A percentile compares a stretch with the other conserved stretches of the same genome.
Evolutionary conservation across 805 yeast genomes (phyloP).

Genomic region (Metschnikowia proteae): DNA sequence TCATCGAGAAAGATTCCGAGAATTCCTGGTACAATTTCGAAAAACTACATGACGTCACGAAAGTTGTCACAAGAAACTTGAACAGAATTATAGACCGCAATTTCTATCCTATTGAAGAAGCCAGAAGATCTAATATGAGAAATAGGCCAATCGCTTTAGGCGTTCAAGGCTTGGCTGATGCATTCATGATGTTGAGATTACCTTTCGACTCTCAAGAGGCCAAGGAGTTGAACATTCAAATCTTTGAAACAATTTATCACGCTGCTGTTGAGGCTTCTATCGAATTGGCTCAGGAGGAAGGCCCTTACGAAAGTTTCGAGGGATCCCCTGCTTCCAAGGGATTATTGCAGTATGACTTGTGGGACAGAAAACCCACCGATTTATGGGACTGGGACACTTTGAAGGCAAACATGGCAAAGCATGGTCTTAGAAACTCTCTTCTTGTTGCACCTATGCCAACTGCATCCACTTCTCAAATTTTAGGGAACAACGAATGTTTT

Average conservation of each 20-base stretch:
- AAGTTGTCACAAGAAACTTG: slow-evolving; percentile 53
- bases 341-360: slow-evolving; percentile 52
- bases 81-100: slow-evolving; percentile 55
- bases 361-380: slow-evolving; percentile 58
- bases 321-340: slow-evolving; percentile 63
- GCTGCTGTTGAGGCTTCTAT: slow-evolving; percentile 55
- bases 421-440: slow-evolving; percentile 56
- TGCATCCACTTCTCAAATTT: slow-evolving; percentile 61
- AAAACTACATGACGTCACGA: slow-evolving; percentile 51
- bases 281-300: slow-evolving; percentile 51
- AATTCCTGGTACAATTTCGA: slow-evolving; percentile 51
- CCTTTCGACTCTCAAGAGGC: slow-evolving; percentile 60
- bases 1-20: slow-evolving; percentile 43
- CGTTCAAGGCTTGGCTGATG: slow-evolving; percentile 61
- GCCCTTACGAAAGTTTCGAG: slow-evolving; percentile 47
- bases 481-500: slow-evolving; percentile 60
- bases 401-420: slow-evolving; percentile 44
- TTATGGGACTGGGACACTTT: slow-evolving; percentile 58
- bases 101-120: slow-evolving; percentile 54
- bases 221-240: slow-evolving; percentile 52
- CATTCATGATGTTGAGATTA: slow-evolving; percentile 52
- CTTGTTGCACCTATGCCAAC: slow-evolving; percentile 67
- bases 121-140: slow-evolving; percentile 50
- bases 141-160: slow-evolving; percentile 62
- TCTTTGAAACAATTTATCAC: slow-evolving; percentile 60